phyloP scores from a whole-genome alignment of 495 filamentous ascomycete species.

The Penicillium fimorum region DNA sequence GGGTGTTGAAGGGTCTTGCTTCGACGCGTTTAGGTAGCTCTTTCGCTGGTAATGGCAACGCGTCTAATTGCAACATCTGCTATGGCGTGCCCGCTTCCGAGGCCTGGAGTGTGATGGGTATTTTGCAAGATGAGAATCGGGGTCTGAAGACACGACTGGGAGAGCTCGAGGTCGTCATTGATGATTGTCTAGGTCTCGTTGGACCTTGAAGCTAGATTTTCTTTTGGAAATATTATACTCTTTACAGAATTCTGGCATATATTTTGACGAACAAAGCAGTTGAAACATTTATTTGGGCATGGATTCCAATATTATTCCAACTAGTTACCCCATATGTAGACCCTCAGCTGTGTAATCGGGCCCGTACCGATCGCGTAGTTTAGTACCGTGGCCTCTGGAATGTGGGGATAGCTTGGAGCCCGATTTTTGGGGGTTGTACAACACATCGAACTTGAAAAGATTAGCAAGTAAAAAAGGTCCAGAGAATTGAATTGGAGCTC shows the following conservation, averaged over 20 bases:
- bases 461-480: neutral
- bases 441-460: neutral
- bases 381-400: conserved; percentile 14
- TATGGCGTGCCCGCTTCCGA: conserved; percentile 60
- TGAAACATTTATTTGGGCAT: neutral
- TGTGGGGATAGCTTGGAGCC: conserved; percentile 14
- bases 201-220: conserved; percentile 31
- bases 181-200: conserved; percentile 68
- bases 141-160: conserved; percentile 66
- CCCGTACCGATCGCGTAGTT: neutral
- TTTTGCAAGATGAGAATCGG: conserved; percentile 71
- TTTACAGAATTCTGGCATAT: conserved; percentile 13
- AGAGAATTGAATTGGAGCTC: conserved; percentile 5
- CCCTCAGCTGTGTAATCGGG: neutral
- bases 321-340: neutral
- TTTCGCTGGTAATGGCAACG: conserved; percentile 28
- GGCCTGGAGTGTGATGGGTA: conserved; percentile 67
- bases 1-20: conserved; percentile 41
- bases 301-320: neutral
- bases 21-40: conserved; percentile 38
- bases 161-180: conserved; percentile 65
- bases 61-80: conserved; percentile 56
- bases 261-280: conserved; percentile 1
- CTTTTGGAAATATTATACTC: conserved; percentile 7
- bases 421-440: neutral